Conservation (phyloP, 2,329 filamentous ascomycete genomes). For the Nothophoma quercina region DNA sequence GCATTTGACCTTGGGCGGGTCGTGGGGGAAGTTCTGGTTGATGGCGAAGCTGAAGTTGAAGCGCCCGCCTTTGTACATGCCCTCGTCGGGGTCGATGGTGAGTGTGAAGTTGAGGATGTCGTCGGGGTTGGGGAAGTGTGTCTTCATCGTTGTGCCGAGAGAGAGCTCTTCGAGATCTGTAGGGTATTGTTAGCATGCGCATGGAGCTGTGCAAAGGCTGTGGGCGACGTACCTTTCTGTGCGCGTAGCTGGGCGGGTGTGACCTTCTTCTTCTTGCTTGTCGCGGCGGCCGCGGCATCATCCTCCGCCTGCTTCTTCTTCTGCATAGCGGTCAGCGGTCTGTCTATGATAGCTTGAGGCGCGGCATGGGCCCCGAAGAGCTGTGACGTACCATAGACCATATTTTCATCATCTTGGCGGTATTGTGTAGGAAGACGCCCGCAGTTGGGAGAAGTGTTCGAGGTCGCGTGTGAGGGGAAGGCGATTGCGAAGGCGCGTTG, state of each 20-base stretch:
- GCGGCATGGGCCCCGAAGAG: background rate
- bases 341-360: background rate
- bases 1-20: constrained; percentile 96
- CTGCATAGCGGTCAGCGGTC: constrained; percentile 56
- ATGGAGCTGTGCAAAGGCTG: background rate
- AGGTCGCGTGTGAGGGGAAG: constrained; percentile 27
- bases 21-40: constrained; percentile 94
- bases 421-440: constrained; percentile 25
- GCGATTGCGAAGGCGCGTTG: constrained; percentile 17
- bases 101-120: constrained; percentile 86
- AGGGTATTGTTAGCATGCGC: constrained; percentile 15
- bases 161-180: constrained; percentile 82
- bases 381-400: constrained; percentile 86
- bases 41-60: constrained; percentile 94
- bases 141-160: constrained; percentile 80
- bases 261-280: constrained; percentile 96
- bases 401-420: constrained; percentile 90
- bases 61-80: constrained; percentile 83
- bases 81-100: constrained; percentile 84
- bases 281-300: constrained; percentile 80
- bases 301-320: constrained; percentile 94
- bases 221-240: constrained; percentile 78
- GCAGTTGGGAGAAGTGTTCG: constrained; percentile 5
- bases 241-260: constrained; percentile 94
- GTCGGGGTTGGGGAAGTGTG: constrained; percentile 81